A percentile compares a stretch with the other conserved stretches of the same genome.
Evolutionary conservation across 2,329 filamentous ascomycete species (phyloP).

Genomic region (Epichloe festucae): DNA sequence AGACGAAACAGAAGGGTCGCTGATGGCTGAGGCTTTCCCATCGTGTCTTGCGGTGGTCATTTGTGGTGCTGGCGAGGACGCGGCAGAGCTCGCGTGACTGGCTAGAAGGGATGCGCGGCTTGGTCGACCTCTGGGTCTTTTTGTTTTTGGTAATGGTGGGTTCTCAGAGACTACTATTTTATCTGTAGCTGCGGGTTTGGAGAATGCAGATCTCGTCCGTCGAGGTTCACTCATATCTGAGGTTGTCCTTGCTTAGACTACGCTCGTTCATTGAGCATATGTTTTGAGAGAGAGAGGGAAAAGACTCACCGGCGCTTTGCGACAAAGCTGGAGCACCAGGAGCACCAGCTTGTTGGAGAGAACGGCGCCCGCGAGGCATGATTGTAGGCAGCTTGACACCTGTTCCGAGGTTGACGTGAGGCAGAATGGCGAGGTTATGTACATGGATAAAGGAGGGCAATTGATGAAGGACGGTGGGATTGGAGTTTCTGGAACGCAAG

Average conservation of each 20-base stretch:
- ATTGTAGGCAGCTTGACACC: background rate
- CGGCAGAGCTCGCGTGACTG: constrained; percentile 7
- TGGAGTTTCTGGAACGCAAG: background rate
- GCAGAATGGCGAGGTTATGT: background rate
- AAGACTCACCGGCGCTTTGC: background rate
- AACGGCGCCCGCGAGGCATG: constrained; percentile 20
- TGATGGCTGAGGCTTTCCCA: constrained; percentile 8
- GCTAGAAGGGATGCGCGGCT: constrained; percentile 8
- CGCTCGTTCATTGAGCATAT: background rate
- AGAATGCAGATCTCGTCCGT: constrained; percentile 1
- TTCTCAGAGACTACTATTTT: constrained; percentile 1
- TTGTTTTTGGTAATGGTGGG: constrained; percentile 1
- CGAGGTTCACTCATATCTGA: background rate
- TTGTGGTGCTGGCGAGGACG: constrained; percentile 3
- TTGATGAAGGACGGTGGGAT: background rate
- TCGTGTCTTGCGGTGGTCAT: background rate
- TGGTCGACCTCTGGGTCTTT: constrained; percentile 14
- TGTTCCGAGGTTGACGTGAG: background rate
- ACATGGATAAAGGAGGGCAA: background rate
- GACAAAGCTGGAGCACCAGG: background rate
- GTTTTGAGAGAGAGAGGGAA: background rate
- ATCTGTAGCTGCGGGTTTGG: background rate
- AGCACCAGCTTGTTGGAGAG: constrained; percentile 7
- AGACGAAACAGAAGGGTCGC: constrained; percentile 20
- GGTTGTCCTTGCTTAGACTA: background rate